phyloP scores from a whole-genome alignment of 106 monocot genomes.

The Platanthera zijinensis region DNA sequence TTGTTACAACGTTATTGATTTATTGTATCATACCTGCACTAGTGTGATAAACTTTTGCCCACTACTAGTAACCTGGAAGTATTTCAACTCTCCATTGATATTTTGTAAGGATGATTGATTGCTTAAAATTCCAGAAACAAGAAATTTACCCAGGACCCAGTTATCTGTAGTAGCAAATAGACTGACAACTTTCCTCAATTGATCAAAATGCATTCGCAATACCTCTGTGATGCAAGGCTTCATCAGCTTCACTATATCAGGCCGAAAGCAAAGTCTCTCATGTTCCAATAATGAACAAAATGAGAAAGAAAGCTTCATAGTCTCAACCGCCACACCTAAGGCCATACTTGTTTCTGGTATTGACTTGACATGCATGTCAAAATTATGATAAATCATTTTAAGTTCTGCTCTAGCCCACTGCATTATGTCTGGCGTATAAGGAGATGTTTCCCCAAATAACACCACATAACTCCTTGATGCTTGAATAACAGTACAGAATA shows the following conservation, averaged over 20 bases:
- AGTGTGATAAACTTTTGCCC: conserved; percentile 39
- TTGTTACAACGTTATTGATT: not conserved
- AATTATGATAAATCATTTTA: conserved; percentile 17
- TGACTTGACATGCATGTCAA: conserved; percentile 23
- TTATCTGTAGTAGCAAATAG: conserved; percentile 17
- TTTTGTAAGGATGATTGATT: conserved; percentile 9
- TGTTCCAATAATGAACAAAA: conserved; percentile 26
- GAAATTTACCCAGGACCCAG: conserved; percentile 28
- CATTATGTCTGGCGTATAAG: conserved; percentile 19
- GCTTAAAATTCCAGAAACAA: conserved; percentile 18
- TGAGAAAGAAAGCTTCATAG: conserved; percentile 17
- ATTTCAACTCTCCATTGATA: conserved; percentile 15
- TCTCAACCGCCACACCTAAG: conserved; percentile 28
- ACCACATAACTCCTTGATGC: conserved; percentile 23
- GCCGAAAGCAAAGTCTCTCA: conserved; percentile 15
- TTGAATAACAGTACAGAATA: conserved; percentile 34
- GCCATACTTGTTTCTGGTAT: conserved; percentile 19
- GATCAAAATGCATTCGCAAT: conserved; percentile 23
- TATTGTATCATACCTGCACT: conserved; percentile 24
- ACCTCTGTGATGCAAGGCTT: conserved; percentile 38
- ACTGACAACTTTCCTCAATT: conserved; percentile 16
- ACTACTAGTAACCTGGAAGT: conserved; percentile 34
- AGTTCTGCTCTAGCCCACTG: conserved; percentile 43
- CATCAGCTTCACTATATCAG: conserved; percentile 27
- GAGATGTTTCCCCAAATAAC: conserved; percentile 31